A percentile compares a stretch with the other conserved stretches of the same genome.
These are phyloP conservation scores for Debaryomyces singareniensis DNA, from an alignment of 1,139 yeast genomes.

Conservation along the genomic window DNA sequence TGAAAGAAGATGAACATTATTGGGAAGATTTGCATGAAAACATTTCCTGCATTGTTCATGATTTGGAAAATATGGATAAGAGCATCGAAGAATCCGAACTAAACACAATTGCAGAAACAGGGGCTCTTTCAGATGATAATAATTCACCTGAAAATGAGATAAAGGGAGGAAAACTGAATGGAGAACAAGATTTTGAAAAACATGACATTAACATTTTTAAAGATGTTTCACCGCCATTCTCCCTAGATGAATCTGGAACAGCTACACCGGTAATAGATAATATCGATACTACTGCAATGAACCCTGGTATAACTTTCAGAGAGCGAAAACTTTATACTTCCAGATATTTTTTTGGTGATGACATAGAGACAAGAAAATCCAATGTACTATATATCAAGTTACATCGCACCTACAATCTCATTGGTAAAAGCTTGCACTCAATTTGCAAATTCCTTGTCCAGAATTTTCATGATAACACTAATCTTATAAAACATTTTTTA, in stretches of 20 bases:
- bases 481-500: constrained; percentile 57
- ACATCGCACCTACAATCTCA: constrained; percentile 53
- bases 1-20: constrained; percentile 19
- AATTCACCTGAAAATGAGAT: neutral
- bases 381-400: constrained; percentile 52
- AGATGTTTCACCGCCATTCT: constrained; percentile 13
- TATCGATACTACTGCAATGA: constrained; percentile 37
- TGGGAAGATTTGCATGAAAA: constrained; percentile 31
- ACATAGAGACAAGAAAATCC: constrained; percentile 36
- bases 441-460: constrained; percentile 44
- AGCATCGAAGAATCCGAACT: constrained; percentile 11
- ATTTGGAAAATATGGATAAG: constrained; percentile 17
- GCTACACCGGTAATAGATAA: constrained; percentile 40
- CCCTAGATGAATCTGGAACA: constrained; percentile 23
- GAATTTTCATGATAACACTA: constrained; percentile 62
- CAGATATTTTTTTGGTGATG: constrained; percentile 52
- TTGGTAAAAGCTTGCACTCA: constrained; percentile 66
- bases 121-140: neutral
- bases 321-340: constrained; percentile 56
- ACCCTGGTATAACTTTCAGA: constrained; percentile 49
- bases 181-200: no score
- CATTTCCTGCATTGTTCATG: constrained; percentile 34
- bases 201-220: constrained; percentile 1
- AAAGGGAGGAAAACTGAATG: no score
- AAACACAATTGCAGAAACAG: constrained; percentile 5